Percentiles rank a stretch among this genome's conserved stretches.
phyloP scores from a whole-genome alignment of 768 basidiomycete species.

The Clitopilus hobsonii region DNA sequence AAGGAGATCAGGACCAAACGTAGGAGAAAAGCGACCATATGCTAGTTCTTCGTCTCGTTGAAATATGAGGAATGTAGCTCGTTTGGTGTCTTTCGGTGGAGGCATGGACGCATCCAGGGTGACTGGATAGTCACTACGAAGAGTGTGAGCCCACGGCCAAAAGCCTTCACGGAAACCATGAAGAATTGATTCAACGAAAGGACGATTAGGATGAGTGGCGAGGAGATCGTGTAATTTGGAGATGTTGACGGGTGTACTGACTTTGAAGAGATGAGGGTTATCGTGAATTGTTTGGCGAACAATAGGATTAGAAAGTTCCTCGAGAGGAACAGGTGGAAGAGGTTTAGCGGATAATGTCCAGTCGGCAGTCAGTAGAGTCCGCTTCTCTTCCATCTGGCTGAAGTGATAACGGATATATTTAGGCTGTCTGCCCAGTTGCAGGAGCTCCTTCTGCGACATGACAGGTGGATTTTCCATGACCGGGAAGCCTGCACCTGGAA shows the following conservation, averaged over 20 bases:
- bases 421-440: neutral
- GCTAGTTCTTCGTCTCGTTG: conserved; percentile 18
- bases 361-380: neutral
- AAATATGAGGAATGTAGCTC: conserved; percentile 11
- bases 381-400: neutral
- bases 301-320: neutral
- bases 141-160: neutral
- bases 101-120: neutral
- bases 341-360: neutral
- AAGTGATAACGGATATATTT: conserved; percentile 7
- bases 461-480: neutral
- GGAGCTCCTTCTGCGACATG: neutral
- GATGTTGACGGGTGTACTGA: conserved; percentile 16
- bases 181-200: conserved; percentile 15
- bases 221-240: conserved; percentile 11
- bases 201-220: conserved; percentile 14
- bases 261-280: conserved; percentile 11
- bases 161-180: conserved; percentile 12
- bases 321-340: neutral
- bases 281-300: neutral
- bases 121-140: conserved; percentile 5
- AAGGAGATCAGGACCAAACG: conserved; percentile 19
- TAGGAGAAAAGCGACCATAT: conserved; percentile 8
- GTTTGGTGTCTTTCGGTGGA: neutral
- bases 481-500: neutral